Base-by-base conservation (phyloP, 2,329 filamentous ascomycete species). In the Neonectria punicea region DNA sequence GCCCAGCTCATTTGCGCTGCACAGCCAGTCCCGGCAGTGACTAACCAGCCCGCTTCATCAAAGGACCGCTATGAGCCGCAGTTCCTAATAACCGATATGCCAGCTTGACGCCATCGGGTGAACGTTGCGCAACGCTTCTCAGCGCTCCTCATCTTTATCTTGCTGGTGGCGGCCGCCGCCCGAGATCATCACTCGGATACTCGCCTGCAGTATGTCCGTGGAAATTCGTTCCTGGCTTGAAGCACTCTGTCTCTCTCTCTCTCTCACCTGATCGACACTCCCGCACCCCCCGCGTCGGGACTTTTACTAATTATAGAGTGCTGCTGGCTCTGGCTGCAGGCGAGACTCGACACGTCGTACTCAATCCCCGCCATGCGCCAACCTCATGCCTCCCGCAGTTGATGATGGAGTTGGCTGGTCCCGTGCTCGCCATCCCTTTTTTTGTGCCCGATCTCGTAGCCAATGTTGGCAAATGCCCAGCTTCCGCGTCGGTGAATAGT, bases 261-360 rank as follows among this genome's bases (percentile, higher is more conserved):
- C 5, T 25, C 25, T 25, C 44, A 10, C 28, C 51, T 53, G 53
- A 58, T 63, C 39, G 34, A 46, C 39, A 58, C 56, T 49, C 22
- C 28, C 25, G 34, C 44, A 43, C 30, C 69, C 65, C 65, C 67
- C 59, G 67, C 63, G 64, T 64, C 58, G 43, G 43, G 56, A 34
- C 46, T 61, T 44, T 63, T 63, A 54, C 70, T 70, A 72, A 72
- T 64, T 69, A 72, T 70, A 72, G 62, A 59, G 49, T 28, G n/a
- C 53, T 30, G 28, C 18, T 36, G 18, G 20, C 36, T 61, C 34
- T 54, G 41, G 20, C 55, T 51, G 46, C 47, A 22, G 53, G 41
- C 22, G 32, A 53, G 47, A 69, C 53, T 58, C 63, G 63, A 72
- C 67, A 67, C 63, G 64, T 69, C 57, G 60, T 32, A 46, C 50